These are phyloP conservation scores for Colletotrichum sp. DNA, from an alignment of 2,329 filamentous ascomycete genomes.

Conservation along the genomic window DNA sequence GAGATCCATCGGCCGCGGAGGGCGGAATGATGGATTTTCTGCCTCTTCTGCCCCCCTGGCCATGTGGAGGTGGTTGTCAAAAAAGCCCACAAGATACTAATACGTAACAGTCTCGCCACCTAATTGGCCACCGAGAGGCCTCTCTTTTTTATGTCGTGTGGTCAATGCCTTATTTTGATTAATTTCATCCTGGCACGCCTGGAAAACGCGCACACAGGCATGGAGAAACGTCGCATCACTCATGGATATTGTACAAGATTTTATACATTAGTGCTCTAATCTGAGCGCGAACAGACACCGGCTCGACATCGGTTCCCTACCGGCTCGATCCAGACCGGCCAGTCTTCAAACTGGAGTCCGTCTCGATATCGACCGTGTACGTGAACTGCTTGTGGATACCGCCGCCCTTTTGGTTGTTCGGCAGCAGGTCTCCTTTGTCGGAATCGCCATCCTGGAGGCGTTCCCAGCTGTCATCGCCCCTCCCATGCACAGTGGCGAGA, in stretches of 20 bases:
- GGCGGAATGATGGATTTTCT: not conserved
- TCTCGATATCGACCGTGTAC: constrained; percentile 16
- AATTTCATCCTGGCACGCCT: not conserved
- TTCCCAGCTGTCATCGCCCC: constrained; percentile 19
- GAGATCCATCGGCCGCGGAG: not conserved
- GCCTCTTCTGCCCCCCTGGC: not conserved
- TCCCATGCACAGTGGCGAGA: constrained; percentile 11
- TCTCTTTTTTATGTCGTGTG: not conserved
- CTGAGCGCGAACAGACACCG: not conserved
- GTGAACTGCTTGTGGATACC: constrained; percentile 19
- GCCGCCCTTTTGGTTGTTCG: not conserved
- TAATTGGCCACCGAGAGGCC: not conserved
- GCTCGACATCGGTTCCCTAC: not conserved
- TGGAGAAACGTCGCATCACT: not conserved
- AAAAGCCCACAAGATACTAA: not conserved
- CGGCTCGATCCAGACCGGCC: not conserved
- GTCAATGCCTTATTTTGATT: constrained; percentile 3
- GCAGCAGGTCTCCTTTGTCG: constrained; percentile 16
- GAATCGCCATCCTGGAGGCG: constrained; percentile 21
- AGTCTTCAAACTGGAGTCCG: not conserved
- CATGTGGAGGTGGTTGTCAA: not conserved
- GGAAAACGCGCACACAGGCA: not conserved
- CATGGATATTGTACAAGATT: constrained; percentile 11
- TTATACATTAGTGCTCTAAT: constrained; percentile 1
- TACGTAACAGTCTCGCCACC: not conserved